Evolutionary conservation across 805 yeast species (phyloP).

Genomic region (Myxozyma vanderwaltii): DNA sequence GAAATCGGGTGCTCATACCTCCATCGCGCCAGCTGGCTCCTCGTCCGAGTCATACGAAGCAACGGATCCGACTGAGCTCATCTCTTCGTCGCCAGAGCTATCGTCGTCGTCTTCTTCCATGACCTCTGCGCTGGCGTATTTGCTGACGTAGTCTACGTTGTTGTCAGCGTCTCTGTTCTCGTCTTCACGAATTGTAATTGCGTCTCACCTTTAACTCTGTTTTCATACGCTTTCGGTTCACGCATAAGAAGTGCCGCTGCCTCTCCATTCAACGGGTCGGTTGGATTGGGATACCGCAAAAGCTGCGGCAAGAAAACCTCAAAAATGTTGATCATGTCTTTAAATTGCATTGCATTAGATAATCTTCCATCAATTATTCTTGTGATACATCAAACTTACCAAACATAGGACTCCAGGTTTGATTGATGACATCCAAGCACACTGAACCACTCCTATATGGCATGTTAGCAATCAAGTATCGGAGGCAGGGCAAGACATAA

Average conservation of each 20-base stretch:
- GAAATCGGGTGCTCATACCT: slow-evolving; percentile 36
- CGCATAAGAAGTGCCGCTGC: slow-evolving; percentile 79
- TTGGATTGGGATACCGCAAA: slow-evolving; percentile 86
- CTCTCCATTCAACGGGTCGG: slow-evolving; percentile 89
- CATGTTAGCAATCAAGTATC: not conserved
- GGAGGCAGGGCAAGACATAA: no score
- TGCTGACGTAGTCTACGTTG: slow-evolving; percentile 59
- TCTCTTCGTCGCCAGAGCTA: slow-evolving; percentile 43
- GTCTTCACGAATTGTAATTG: no score
- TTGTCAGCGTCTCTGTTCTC: not conserved
- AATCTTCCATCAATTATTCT: no score
- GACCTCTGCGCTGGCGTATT: slow-evolving; percentile 61
- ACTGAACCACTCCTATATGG: slow-evolving; percentile 67
- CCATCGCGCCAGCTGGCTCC: slow-evolving; percentile 47
- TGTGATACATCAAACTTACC: no score
- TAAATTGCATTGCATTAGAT: not conserved
- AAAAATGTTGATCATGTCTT: slow-evolving; percentile 75
- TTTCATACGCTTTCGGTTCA: slow-evolving; percentile 66
- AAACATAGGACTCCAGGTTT: slow-evolving; percentile 98
- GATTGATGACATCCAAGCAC: slow-evolving; percentile 93
- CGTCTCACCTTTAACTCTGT: slow-evolving; percentile 54
- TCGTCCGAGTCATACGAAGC: slow-evolving; percentile 45
- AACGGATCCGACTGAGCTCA: slow-evolving; percentile 46
- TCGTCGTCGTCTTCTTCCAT: slow-evolving; percentile 51
- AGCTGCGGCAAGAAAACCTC: slow-evolving; percentile 93